Evolutionary conservation across 805 yeast genomes (phyloP), one percentile per base, ranked within the genome.

Genomic region (Candida quercuum): DNA sequence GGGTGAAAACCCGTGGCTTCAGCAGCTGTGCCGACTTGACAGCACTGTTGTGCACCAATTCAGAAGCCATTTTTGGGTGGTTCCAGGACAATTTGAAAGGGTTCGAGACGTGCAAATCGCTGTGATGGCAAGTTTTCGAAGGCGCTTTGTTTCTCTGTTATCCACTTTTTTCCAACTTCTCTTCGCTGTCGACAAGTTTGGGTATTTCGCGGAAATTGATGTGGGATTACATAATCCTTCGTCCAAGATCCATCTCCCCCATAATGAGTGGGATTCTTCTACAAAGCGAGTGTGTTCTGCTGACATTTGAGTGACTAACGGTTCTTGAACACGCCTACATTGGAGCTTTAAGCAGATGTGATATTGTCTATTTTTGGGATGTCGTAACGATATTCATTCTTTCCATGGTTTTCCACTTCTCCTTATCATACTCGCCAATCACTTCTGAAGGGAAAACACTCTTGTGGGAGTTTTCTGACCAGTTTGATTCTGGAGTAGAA

Each of bases 11-110:
- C 54, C 78, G 76, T 17, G 93, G 85, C 47, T 75, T 76, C 69
- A 91, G 72, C 53, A 89, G 72, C 59, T 78, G 77, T 34, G 96
- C 83, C 39, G 71, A 72, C 62, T 67, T 71, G 41, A 88, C 81
- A 33, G 86, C 73, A 30, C 87, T 78, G 57, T 83, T 84, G 50
- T 76, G 74, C 39, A 87, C 93, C 50, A 79, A 57, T 33, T 42
- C 39, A n/a, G 40, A n/a, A 23, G 34, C 28, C 46, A 39, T 45
- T 24, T 28, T 28, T 18, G 11, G 11, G 10, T 14, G 19, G 14
- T 13, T 19, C 13, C 19, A n/a, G n/a, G n/a, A n/a, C n/a, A n/a
- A n/a, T n/a, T n/a, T n/a, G n/a, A n/a, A n/a, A n/a, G n/a, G n/a
- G n/a, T n/a, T n/a, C n/a, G n/a, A n/a, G n/a, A n/a, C n/a, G n/a